Percentiles rank a stretch among this genome's conserved stretches.
phyloP scores from a whole-genome alignment of 345 rosid species.

The Syzygium oleosum region DNA sequence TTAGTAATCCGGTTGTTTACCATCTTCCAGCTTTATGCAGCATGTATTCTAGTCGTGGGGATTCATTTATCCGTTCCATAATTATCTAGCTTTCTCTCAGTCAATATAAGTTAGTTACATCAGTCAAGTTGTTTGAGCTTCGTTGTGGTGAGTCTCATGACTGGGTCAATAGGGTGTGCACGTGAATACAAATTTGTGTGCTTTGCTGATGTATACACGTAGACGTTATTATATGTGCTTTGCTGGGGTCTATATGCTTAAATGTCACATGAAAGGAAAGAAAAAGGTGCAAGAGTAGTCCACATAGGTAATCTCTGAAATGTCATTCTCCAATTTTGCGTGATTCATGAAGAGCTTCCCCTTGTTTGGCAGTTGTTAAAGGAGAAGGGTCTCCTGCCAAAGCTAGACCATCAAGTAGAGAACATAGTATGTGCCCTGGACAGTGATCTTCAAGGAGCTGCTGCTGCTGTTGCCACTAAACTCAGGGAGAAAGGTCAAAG shows the following conservation, averaged over 20 bases:
- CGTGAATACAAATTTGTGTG: background rate
- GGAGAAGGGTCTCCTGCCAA: conserved; percentile 76
- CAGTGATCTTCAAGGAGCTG: conserved; percentile 68
- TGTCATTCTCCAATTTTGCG: background rate
- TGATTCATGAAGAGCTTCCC: background rate
- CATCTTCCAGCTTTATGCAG: background rate
- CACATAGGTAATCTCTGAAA: background rate
- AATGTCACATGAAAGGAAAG: background rate
- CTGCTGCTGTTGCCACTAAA: conserved; percentile 64
- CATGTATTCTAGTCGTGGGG: background rate
- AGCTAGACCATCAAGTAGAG: conserved; percentile 50
- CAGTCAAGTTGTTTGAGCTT: background rate
- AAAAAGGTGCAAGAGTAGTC: background rate
- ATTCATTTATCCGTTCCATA: background rate
- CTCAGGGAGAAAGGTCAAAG: conserved; percentile 74
- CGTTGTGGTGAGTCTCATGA: background rate
- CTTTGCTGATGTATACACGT: background rate
- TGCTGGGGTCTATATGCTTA: background rate
- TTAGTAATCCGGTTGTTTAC: background rate
- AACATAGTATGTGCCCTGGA: conserved; percentile 84
- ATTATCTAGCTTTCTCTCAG: background rate
- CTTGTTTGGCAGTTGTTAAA: conserved; percentile 51
- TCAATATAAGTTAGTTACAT: background rate
- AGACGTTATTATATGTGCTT: background rate
- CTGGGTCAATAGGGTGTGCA: background rate